Evolutionary conservation across 306 rosid genomes (phyloP).

Genomic region (Vigna nakashimae): DNA sequence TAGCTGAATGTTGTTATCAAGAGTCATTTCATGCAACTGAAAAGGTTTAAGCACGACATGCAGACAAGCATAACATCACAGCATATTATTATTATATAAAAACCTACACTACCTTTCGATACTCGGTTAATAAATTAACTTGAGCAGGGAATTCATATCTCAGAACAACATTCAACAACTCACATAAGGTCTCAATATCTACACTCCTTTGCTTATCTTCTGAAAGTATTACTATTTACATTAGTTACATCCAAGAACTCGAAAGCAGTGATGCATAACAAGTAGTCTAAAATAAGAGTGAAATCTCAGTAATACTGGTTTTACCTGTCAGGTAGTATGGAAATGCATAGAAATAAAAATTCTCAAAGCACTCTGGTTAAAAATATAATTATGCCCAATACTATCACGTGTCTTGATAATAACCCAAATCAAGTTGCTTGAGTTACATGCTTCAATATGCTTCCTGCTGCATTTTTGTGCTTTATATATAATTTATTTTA

Average conservation of each 20-base stretch:
- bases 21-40: slow-evolving; percentile 17
- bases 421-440: slow-evolving; percentile 22
- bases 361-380: slow-evolving; percentile 53
- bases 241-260: slow-evolving; percentile 31
- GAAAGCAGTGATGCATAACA: slow-evolving; percentile 11
- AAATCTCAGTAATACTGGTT: slow-evolving; percentile 31
- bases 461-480: too few relatives aligned
- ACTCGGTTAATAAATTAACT: slow-evolving; percentile 58
- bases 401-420: slow-evolving; percentile 19
- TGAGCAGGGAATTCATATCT: slow-evolving; percentile 54
- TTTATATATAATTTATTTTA: too few relatives aligned
- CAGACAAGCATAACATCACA: slow-evolving; percentile 14
- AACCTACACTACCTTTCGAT: slow-evolving; percentile 60
- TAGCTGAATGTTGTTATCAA: slow-evolving; percentile 10
- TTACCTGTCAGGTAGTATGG: slow-evolving; percentile 70
- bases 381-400: not conserved
- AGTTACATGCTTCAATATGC: slow-evolving; percentile 14
- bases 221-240: slow-evolving; percentile 50
- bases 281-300: slow-evolving; percentile 30
- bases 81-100: slow-evolving; percentile 12
- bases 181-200: slow-evolving; percentile 66
- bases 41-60: slow-evolving; percentile 14
- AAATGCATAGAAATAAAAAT: slow-evolving; percentile 67
- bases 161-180: slow-evolving; percentile 63
- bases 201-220: slow-evolving; percentile 73